These are phyloP conservation scores for Lodderomyces metapsilosis DNA, from an alignment of 1,139 yeast species.

Conservation along the genomic window DNA sequence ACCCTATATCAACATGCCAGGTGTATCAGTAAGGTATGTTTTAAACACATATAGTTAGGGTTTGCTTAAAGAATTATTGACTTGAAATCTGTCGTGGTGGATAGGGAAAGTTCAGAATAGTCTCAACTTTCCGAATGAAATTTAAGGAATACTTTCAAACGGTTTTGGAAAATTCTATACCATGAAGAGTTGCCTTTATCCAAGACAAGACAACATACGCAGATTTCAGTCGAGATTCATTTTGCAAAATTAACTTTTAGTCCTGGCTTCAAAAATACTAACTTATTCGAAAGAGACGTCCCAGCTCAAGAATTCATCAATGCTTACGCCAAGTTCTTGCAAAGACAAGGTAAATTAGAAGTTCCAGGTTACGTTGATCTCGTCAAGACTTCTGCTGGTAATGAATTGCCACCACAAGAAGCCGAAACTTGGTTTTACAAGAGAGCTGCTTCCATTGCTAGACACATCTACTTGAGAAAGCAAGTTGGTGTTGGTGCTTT, in stretches of 20 bases:
- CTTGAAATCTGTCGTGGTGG: slow-evolving; percentile 29
- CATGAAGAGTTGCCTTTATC: slow-evolving; percentile 1
- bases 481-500: slow-evolving; percentile 99
- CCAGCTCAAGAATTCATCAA: slow-evolving; percentile 99
- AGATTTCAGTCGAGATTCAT: not conserved
- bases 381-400: slow-evolving; percentile 98
- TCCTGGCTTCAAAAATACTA: slow-evolving; percentile 22
- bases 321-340: slow-evolving; percentile 99
- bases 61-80: not conserved
- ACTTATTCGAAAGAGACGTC: slow-evolving; percentile 76
- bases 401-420: slow-evolving; percentile 99
- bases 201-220: slow-evolving; percentile 5
- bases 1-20: slow-evolving; percentile 65
- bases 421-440: slow-evolving; percentile 99
- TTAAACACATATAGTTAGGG: slow-evolving; percentile 13
- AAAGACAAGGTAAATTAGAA: slow-evolving; percentile 99
- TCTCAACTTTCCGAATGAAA: not conserved
- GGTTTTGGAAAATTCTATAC: not conserved
- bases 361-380: slow-evolving; percentile 99
- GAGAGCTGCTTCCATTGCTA: slow-evolving; percentile 99
- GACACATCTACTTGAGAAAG: slow-evolving; percentile 99
- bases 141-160: slow-evolving; percentile 4
- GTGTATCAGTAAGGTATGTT: slow-evolving; percentile 97
- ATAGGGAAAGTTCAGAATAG: slow-evolving; percentile 20
- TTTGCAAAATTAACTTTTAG: not conserved